Evolutionary conservation across 257 asterid species (phyloP).

Genomic region (Capsicum baccatum): DNA sequence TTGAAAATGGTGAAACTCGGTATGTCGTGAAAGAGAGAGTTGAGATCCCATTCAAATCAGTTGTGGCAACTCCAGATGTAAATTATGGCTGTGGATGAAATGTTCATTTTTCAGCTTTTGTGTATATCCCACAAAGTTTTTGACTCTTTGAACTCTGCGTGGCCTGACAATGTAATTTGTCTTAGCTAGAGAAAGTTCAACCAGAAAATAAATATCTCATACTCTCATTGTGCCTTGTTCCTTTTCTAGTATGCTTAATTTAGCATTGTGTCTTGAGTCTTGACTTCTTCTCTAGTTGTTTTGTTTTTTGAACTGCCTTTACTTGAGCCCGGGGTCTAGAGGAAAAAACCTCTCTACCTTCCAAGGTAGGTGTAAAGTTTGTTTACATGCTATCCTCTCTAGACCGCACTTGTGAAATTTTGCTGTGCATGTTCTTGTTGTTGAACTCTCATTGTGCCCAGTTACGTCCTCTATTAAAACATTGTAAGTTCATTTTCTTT

Average conservation of each 20-base stretch:
- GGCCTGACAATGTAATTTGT: conserved; percentile 48
- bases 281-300: no score
- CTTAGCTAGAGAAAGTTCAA: conserved; percentile 20
- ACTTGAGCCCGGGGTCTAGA: neutral
- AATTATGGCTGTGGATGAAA: conserved; percentile 88
- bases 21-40: conserved; percentile 91
- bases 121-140: conserved; percentile 29
- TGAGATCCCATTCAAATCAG: conserved; percentile 80
- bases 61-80: conserved; percentile 76
- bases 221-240: neutral
- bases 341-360: neutral
- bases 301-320: neutral
- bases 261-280: no score
- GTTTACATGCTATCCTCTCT: neutral
- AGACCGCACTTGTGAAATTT: neutral
- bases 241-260: neutral
- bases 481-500: neutral
- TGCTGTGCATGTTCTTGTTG: neutral
- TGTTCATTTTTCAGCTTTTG: neutral
- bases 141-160: conserved; percentile 34
- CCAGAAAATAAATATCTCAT: neutral
- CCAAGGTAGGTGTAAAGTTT: no score
- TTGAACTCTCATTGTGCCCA: neutral
- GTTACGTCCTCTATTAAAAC: neutral
- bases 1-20: conserved; percentile 76